Base-by-base conservation (phyloP, 1,284 basidiomycete species). In the Gastroboletus turbinatus region DNA sequence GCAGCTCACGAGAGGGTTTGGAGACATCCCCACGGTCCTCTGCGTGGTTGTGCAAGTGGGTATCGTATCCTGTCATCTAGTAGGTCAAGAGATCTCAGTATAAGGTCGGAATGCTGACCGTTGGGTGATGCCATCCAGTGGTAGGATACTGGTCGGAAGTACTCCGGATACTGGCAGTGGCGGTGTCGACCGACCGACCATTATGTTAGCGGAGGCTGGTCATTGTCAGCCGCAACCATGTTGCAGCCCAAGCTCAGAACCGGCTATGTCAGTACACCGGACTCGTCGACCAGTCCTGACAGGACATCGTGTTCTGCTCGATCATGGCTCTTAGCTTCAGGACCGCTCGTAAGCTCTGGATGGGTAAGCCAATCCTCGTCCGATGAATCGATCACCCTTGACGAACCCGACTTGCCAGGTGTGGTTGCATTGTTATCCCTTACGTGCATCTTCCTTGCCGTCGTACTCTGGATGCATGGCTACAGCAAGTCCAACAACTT, bases 241-340 rank as follows among this genome's bases (percentile, higher is more conserved):
- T 25, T 40, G 21, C 42, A 57, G 43, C 17, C 57, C 42, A 27
- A 42, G 32, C 36, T 47, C 30, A 27, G 19, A 49, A 19, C 32
- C 25, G 50, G 19, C 19, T 16, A 55, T 51, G 55, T 30, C 35
- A 17, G 14, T 23, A 33, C 35, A n/a, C 16, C 5, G 13, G 19
- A 19, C 14, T 10, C 21, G 11, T 35, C 35, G 23, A 55, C 30
- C 16, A 43, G 38, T 38, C 27, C 44, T 14, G 27, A 14, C 39
- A 36, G 45, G 33, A 55, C 16, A 17, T 3, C 46, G 30, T 32
- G 13, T 30, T 19, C 38, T 5, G 4, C 30, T 40, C 19, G 30
- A 46, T 13, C 19, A 69, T 69, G 68, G 65, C 40, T 8, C 53
- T 73, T 29, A 73, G 68, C 49, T 69, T 69, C 46, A 68, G 68